A percentile compares a stretch with the other conserved stretches of the same genome.
Evolutionary conservation across 441 rosid species (phyloP).

Genomic region (Populus tomentosa): DNA sequence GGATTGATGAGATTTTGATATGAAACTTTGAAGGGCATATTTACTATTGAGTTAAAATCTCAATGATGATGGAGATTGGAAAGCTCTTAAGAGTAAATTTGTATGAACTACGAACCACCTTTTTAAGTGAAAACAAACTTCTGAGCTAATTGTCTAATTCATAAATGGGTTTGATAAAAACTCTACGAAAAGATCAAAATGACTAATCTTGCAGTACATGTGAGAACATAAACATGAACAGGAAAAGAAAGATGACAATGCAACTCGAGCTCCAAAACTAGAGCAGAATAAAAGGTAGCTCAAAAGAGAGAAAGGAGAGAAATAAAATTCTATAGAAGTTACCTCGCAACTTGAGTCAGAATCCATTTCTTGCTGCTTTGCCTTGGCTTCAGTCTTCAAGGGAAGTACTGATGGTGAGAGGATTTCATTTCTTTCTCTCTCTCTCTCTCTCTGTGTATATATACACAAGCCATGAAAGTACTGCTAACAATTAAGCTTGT

Average conservation of each 20-base stretch:
- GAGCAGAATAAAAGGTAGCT: not conserved
- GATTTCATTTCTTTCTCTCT: too few species aligned
- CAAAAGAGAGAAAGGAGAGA: not conserved
- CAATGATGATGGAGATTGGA: too few species aligned
- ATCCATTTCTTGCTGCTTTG: slow-evolving; percentile 17
- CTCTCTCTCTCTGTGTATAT: too few species aligned
- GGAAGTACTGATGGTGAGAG: not conserved
- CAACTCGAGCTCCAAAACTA: not conserved
- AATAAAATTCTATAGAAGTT: not conserved
- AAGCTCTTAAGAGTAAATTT: too few species aligned
- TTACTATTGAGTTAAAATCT: too few species aligned
- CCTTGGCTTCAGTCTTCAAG: not conserved
- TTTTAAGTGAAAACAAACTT: too few species aligned
- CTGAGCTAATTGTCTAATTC: too few species aligned
- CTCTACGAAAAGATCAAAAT: not conserved
- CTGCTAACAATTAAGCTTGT: not conserved
- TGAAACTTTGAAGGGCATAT: too few species aligned
- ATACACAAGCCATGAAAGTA: not conserved
- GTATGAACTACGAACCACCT: too few species aligned
- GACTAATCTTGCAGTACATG: too few species aligned
- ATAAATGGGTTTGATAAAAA: not conserved
- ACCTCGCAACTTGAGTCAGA: slow-evolving; percentile 26
- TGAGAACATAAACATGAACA: not conserved
- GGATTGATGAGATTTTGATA: too few species aligned
- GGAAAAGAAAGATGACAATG: too few species aligned